A percentile compares a stretch with the other conserved stretches of the same genome.
phyloP scores from a whole-genome alignment of 768 basidiomycete genomes.

The Saitozyma sp. region DNA sequence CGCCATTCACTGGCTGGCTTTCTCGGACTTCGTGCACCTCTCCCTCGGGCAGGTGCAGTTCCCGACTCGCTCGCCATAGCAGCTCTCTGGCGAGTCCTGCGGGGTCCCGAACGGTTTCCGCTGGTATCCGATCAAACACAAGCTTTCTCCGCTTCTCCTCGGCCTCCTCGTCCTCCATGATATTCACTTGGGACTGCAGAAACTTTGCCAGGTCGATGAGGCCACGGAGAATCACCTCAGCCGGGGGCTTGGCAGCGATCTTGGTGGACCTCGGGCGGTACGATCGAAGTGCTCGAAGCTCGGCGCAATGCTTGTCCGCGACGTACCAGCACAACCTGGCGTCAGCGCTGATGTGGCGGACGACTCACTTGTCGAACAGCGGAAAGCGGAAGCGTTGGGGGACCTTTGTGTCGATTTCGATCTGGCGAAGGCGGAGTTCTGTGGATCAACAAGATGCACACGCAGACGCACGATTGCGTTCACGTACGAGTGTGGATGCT shows the following conservation, averaged over 20 bases:
- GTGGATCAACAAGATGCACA: constrained; percentile 4
- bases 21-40: too few species aligned
- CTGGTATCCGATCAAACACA: constrained; percentile 75
- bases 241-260: constrained; percentile 9
- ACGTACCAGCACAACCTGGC: constrained; percentile 85
- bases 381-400: constrained; percentile 90
- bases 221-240: constrained; percentile 67
- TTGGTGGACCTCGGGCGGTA: constrained; percentile 23
- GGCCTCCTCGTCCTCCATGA: constrained; percentile 65
- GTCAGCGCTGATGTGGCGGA: constrained; percentile 10
- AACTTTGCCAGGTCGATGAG: constrained; percentile 72
- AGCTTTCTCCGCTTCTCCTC: constrained; percentile 71
- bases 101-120: constrained; percentile 78
- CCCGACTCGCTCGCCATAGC: constrained; percentile 67
- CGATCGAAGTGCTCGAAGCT: constrained; percentile 55
- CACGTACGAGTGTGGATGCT: constrained; percentile 78
- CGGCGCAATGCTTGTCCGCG: constrained; percentile 74
- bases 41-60: constrained; percentile 2
- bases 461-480: neutral
- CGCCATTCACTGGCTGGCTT: neutral
- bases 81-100: constrained; percentile 78
- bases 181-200: constrained; percentile 72
- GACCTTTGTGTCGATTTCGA: constrained; percentile 88
- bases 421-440: constrained; percentile 86
- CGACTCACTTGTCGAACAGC: constrained; percentile 67